Percentiles rank a stretch among this genome's conserved stretches.
Evolutionary conservation across 2,329 filamentous ascomycete genomes (phyloP).

Genomic region (Helicocarpus griseus): DNA sequence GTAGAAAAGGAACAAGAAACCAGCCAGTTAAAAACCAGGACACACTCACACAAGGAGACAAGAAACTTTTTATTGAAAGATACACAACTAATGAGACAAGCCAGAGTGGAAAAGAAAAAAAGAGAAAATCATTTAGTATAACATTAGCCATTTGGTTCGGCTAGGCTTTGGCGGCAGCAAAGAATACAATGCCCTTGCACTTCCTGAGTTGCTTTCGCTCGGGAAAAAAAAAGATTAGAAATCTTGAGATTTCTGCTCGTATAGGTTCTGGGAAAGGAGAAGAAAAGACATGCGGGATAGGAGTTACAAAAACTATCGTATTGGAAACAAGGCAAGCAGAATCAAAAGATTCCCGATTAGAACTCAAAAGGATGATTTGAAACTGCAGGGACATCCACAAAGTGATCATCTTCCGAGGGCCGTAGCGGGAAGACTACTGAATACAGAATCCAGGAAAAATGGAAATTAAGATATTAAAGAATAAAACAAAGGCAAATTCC

Average conservation of each 20-base stretch:
- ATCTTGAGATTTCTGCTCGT: not conserved
- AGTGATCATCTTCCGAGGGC: not conserved
- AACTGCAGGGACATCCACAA: not conserved
- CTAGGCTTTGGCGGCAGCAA: too few species aligned
- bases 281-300: not conserved
- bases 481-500: not conserved
- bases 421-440: not conserved
- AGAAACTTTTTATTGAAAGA: not conserved
- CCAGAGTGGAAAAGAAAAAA: not conserved
- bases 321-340: not conserved
- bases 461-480: not conserved
- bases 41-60: not conserved
- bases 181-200: too few species aligned
- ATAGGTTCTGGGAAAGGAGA: not conserved
- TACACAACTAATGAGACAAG: not conserved
- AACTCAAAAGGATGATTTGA: not conserved
- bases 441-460: not conserved
- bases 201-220: too few species aligned
- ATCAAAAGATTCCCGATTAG: not conserved
- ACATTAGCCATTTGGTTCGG: too few species aligned
- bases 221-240: not conserved
- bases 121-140: too few species aligned
- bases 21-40: not conserved
- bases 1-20: too few species aligned
- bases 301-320: not conserved